A percentile compares a stretch with the other conserved stretches of the same genome.
Conservation (phyloP, 768 basidiomycete species). For the Tricholoma matsutake region DNA sequence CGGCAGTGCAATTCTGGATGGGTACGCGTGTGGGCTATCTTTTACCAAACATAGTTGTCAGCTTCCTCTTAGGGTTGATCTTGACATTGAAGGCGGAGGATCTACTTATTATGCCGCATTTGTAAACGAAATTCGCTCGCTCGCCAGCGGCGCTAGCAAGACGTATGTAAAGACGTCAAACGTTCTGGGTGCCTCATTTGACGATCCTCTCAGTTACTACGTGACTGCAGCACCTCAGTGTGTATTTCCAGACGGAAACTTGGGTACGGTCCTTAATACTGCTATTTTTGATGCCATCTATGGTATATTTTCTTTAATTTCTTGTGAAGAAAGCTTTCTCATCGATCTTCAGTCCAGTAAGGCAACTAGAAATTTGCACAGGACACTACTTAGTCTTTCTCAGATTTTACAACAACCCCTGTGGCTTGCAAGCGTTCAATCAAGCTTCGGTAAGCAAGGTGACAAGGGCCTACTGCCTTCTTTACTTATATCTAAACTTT, state of each 20-base stretch:
- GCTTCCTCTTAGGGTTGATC: slow-evolving; percentile 45
- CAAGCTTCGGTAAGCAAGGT: slow-evolving; percentile 43
- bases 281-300: slow-evolving; percentile 72
- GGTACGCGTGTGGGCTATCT: slow-evolving; percentile 36
- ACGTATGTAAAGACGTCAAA: slow-evolving; percentile 30
- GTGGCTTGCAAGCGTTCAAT: slow-evolving; percentile 47
- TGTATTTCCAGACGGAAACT: slow-evolving; percentile 63
- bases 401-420: slow-evolving; percentile 58
- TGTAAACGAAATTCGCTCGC: slow-evolving; percentile 52
- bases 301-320: slow-evolving; percentile 29
- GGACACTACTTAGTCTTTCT: neutral
- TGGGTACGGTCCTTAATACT: slow-evolving; percentile 56
- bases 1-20: slow-evolving; percentile 68
- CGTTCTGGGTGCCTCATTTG: neutral
- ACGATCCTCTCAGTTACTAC: slow-evolving; percentile 46
- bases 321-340: neutral
- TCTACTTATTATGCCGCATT: slow-evolving; percentile 50
- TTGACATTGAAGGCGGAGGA: slow-evolving; percentile 73
- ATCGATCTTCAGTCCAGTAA: slow-evolving; percentile 31
- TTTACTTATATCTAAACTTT: slow-evolving; percentile 17
- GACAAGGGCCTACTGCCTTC: neutral
- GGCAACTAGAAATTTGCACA: slow-evolving; percentile 3
- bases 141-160: slow-evolving; percentile 50
- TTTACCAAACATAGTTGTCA: neutral
- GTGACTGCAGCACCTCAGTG: slow-evolving; percentile 66